A percentile compares a stretch with the other conserved stretches of the same genome.
phyloP scores from a whole-genome alignment of 1,139 yeast species.

The Tardiomyces depauwii region DNA sequence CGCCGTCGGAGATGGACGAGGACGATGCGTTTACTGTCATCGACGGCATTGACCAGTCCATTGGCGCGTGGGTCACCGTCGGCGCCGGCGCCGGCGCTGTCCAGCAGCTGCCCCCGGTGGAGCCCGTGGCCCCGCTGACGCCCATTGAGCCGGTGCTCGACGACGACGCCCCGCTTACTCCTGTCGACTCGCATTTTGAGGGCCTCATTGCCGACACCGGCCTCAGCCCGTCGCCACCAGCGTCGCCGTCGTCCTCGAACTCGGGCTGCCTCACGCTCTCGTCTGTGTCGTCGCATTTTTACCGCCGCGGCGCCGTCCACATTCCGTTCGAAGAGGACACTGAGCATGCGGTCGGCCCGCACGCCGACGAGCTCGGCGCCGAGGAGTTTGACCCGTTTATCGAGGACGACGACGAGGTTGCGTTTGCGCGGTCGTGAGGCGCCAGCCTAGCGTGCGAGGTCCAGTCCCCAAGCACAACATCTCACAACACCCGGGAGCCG shows the following conservation, averaged over 20 bases:
- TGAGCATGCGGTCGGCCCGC: neutral
- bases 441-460: too few species aligned
- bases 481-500: too few species aligned
- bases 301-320: neutral
- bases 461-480: too few species aligned
- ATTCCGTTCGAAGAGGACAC: neutral
- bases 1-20: neutral
- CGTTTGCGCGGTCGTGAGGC: too few species aligned
- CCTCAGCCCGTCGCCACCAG: neutral
- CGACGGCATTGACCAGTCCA: neutral
- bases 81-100: neutral
- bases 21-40: neutral
- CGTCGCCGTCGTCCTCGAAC: neutral
- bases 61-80: neutral
- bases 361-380: neutral
- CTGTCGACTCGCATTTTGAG: neutral
- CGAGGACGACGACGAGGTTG: neutral
- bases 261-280: neutral
- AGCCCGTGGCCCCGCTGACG: too few species aligned
- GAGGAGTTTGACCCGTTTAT: neutral
- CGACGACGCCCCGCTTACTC: neutral
- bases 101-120: too few species aligned
- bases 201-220: neutral
- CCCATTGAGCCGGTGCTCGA: too few species aligned
- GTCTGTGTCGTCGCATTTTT: neutral